A percentile compares a stretch with the other conserved stretches of the same genome.
phyloP scores from a whole-genome alignment of 345 rosid species.

The Citrus reticulata region DNA sequence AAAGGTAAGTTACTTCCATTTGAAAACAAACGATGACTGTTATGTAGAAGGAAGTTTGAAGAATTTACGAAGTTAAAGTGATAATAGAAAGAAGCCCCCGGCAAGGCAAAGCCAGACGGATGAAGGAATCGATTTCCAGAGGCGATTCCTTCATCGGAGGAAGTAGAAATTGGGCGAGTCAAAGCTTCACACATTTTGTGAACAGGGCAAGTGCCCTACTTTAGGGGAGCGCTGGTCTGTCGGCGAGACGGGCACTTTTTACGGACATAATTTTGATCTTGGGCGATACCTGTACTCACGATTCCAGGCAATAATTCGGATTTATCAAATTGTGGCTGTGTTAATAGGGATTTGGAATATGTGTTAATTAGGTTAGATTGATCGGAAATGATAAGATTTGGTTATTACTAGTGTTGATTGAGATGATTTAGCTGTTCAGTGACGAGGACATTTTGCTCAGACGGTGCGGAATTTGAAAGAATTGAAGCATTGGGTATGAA shows the following conservation, averaged over 20 bases:
- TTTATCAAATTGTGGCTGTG: not conserved
- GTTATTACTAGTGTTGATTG: conserved; percentile 92
- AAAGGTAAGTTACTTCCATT: too few relatives aligned
- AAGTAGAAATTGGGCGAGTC: conserved; percentile 84
- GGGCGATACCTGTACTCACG: conserved; percentile 90
- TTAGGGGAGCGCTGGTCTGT: conserved; percentile 30
- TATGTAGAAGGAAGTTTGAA: too few relatives aligned
- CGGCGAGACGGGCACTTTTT: conserved; percentile 46
- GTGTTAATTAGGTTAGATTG: not conserved
- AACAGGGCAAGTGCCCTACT: conserved; percentile 91
- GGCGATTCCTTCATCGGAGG: conserved; percentile 89
- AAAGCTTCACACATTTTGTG: conserved; percentile 95
- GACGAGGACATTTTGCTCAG: conserved; percentile 68
- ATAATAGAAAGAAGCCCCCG: conserved; percentile 50
- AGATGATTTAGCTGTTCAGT: conserved; percentile 83
- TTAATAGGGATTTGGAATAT: not conserved
- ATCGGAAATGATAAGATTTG: conserved; percentile 42
- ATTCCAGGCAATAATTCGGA: conserved; percentile 54
- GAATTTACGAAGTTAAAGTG: too few relatives aligned
- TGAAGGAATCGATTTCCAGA: conserved; percentile 83
- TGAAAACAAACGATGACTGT: too few relatives aligned
- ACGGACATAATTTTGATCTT: conserved; percentile 92
- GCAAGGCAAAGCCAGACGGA: conserved; percentile 89
- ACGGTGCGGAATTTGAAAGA: conserved; percentile 70
- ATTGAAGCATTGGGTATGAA: conserved; percentile 82